These are phyloP conservation scores for Saccharomycopsis sp. DNA, from an alignment of 805 yeast genomes.

Conservation along the genomic window DNA sequence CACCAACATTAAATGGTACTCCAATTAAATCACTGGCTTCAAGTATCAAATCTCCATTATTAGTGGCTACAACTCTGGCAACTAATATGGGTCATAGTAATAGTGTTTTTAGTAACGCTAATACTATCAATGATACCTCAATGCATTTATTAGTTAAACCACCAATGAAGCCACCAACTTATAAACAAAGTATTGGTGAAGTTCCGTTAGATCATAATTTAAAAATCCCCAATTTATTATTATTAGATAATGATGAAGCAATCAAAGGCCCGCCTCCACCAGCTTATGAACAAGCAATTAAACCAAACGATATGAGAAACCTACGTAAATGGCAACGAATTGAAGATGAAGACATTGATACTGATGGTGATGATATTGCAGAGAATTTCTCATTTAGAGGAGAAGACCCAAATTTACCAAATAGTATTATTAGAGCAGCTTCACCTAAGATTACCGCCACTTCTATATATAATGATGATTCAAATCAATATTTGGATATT, in stretches of 20 bases:
- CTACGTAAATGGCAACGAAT: neutral
- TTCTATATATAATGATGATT: neutral
- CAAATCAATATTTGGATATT: too few species aligned
- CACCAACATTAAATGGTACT: conserved; percentile 4
- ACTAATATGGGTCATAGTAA: neutral
- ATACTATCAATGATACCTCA: neutral
- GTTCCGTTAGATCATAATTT: neutral
- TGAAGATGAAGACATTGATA: neutral
- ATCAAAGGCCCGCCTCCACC: conserved; percentile 18
- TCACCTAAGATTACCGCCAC: conserved; percentile 8
- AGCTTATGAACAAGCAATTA: conserved; percentile 12
- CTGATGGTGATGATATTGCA: conserved; percentile 12
- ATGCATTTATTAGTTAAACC: conserved; percentile 15
- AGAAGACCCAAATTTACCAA: conserved; percentile 13
- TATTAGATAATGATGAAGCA: conserved; percentile 5
- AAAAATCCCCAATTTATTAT: neutral
- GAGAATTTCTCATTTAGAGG: conserved; percentile 11
- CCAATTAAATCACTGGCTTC: neutral
- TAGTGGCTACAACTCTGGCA: neutral
- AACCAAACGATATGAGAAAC: conserved; percentile 2
- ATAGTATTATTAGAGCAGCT: conserved; percentile 5
- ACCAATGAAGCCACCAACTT: conserved; percentile 16
- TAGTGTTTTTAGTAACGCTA: conserved; percentile 1
- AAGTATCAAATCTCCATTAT: conserved; percentile 1
- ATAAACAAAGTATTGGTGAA: conserved; percentile 1